These are phyloP conservation scores for Tulasnella sp. DNA, from an alignment of 768 basidiomycete species.

Conservation along the genomic window DNA sequence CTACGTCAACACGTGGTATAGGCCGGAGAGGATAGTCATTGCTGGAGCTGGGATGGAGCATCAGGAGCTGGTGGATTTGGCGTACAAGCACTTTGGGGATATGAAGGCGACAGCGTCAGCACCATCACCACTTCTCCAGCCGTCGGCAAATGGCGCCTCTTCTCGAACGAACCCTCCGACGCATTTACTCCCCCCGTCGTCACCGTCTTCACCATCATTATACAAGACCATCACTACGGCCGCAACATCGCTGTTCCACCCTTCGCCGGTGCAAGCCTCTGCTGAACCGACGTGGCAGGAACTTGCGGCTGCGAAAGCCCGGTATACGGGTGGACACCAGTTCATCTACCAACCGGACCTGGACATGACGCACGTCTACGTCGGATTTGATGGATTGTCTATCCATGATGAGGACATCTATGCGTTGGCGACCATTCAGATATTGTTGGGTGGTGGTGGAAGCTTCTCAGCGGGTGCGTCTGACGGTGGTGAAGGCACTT, in stretches of 20 bases:
- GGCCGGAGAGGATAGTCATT: constrained; percentile 91
- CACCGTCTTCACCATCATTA: constrained; percentile 49
- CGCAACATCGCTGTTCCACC: constrained; percentile 30
- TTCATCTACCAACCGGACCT: constrained; percentile 58
- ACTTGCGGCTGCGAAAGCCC: constrained; percentile 39
- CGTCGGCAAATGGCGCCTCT: constrained; percentile 32
- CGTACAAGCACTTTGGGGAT: constrained; percentile 77
- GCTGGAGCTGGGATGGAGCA: constrained; percentile 93
- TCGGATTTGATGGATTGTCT: constrained; percentile 87
- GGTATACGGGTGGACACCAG: constrained; percentile 79
- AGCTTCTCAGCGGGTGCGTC: constrained; percentile 84
- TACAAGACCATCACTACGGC: constrained; percentile 40
- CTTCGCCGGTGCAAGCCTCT: constrained; percentile 21
- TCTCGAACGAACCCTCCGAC: constrained; percentile 45
- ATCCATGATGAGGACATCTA: constrained; percentile 92
- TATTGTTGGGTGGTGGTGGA: constrained; percentile 91
- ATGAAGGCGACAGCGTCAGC: constrained; percentile 43
- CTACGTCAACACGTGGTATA: constrained; percentile 77
- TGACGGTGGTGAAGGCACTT: not conserved
- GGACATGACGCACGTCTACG: constrained; percentile 89
- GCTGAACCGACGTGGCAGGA: constrained; percentile 34
- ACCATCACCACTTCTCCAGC: constrained; percentile 30
- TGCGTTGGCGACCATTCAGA: constrained; percentile 88
- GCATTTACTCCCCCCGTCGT: constrained; percentile 51
- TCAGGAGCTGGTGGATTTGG: constrained; percentile 79